Base-by-base conservation (phyloP, 2,329 filamentous ascomycete species). In the Clonostachys solani region DNA sequence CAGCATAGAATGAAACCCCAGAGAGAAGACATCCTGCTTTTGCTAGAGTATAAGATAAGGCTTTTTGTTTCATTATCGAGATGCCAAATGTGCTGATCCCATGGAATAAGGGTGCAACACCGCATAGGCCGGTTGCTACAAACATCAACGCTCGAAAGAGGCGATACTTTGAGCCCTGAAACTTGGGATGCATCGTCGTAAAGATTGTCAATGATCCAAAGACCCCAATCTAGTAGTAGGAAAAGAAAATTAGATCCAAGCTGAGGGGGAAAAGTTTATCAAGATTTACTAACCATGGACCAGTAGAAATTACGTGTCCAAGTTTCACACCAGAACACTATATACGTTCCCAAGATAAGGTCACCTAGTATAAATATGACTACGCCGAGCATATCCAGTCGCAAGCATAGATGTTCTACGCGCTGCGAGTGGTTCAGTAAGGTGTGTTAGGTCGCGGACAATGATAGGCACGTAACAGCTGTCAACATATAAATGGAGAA, bases 401-500 rank as follows among this genome's bases (percentile, higher is more conserved):
- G 56, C 15, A 70, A 52, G 64, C 67, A 72, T 8, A 66, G 51
- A n/a, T 60, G 53, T 18, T 60, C 60, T 16, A 62, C 51, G 15
- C 54, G 46, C 36, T 57, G 44, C 15, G 68, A 73, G 52, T 72
- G 69, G 53, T 62, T 66, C 46, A 67, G 54, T 42, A 72, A 50
- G 4, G 65, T 64, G 49, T 73, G 68, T 47, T 71, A 73, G 3
- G 57, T 46, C 12, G 68, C 56, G 5, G 67, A 71, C 13, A 67
- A 47, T 12, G 59, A 56, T 17, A 72, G 60, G 48, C 69, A 74
- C 3, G 60, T 44, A 5, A 58, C 50, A 6, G 61, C 63, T 4
- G 66, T 60, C n/a, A 62, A 50, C 17, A 74, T 54, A 50, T 69
- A 72, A 40, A 68, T 56, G 23, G 59, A 56, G 48, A 75, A 65